Percentiles rank a stretch among this genome's conserved stretches.
These are phyloP conservation scores for Malus sylvestris DNA, from an alignment of 306 rosid genomes.

Conservation along the genomic window DNA sequence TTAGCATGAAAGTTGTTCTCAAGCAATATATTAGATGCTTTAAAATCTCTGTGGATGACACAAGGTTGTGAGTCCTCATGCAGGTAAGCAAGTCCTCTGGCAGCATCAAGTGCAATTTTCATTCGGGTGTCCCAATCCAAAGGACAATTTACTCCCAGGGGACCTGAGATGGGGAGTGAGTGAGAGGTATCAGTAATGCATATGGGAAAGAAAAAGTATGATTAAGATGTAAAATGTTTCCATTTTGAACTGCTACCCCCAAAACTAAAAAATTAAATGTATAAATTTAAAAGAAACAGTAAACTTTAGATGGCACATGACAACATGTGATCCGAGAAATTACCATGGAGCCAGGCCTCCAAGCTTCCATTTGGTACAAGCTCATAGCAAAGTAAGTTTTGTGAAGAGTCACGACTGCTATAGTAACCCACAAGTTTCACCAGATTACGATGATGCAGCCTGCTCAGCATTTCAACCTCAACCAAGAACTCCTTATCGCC, in stretches of 20 bases:
- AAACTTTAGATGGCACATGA: neutral
- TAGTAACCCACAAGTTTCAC: constrained; percentile 92
- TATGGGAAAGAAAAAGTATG: neutral
- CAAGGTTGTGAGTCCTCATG: constrained; percentile 98
- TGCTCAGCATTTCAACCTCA: constrained; percentile 97
- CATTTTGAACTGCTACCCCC: neutral
- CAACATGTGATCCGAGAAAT: constrained; percentile 9
- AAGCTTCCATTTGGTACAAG: constrained; percentile 98
- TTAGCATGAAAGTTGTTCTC: constrained; percentile 89
- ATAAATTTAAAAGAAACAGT: constrained; percentile 4
- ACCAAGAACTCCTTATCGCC: constrained; percentile 91
- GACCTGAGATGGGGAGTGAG: constrained; percentile 45
- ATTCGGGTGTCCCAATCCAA: constrained; percentile 97
- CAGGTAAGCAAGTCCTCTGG: constrained; percentile 92
- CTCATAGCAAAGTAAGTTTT: constrained; percentile 91
- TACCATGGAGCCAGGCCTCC: constrained; percentile 99
- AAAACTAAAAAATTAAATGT: neutral
- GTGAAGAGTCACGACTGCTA: constrained; percentile 75
- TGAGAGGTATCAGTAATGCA: neutral
- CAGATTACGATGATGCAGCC: constrained; percentile 95
- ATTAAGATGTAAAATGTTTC: neutral
- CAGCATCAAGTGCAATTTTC: constrained; percentile 98
- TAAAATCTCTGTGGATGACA: constrained; percentile 92
- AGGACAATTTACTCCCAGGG: constrained; percentile 86
- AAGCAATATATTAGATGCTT: constrained; percentile 92